These are phyloP conservation scores for Starmera dryadoides DNA, from an alignment of 805 yeast genomes.

Conservation along the genomic window DNA sequence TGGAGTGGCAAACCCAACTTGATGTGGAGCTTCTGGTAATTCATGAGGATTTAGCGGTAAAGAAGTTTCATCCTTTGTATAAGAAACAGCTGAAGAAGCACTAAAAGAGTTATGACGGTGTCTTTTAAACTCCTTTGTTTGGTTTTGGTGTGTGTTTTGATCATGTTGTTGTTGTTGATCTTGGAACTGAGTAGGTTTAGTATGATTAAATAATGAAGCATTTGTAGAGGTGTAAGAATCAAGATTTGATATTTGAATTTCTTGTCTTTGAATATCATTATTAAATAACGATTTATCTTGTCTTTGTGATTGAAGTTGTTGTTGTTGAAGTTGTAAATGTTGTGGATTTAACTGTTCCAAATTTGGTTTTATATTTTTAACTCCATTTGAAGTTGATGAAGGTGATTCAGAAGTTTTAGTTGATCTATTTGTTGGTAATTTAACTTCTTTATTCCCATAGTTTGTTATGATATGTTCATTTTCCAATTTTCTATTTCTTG, in stretches of 20 bases:
- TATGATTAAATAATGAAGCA: constrained; percentile 17
- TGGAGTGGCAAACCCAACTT: constrained; percentile 79
- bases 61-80: constrained; percentile 11
- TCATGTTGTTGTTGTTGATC: constrained; percentile 6
- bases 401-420: not conserved
- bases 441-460: constrained; percentile 30
- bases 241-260: too few species aligned
- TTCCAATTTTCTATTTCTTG: constrained; percentile 18
- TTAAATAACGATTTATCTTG: too few species aligned
- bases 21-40: constrained; percentile 46
- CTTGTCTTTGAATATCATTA: too few species aligned
- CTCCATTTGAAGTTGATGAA: too few species aligned
- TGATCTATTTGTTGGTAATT: constrained; percentile 23
- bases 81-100: constrained; percentile 33
- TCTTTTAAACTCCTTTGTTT: constrained; percentile 14
- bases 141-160: not conserved
- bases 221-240: not conserved
- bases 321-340: not conserved
- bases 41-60: constrained; percentile 4
- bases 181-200: constrained; percentile 18
- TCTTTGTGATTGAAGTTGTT: too few species aligned
- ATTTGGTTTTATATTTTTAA: too few species aligned
- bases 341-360: too few species aligned
- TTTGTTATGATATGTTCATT: constrained; percentile 29
- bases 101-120: constrained; percentile 37